Base-by-base conservation (phyloP, 169 alveolate genomes). In the Cyclospora cayetanensis region DNA sequence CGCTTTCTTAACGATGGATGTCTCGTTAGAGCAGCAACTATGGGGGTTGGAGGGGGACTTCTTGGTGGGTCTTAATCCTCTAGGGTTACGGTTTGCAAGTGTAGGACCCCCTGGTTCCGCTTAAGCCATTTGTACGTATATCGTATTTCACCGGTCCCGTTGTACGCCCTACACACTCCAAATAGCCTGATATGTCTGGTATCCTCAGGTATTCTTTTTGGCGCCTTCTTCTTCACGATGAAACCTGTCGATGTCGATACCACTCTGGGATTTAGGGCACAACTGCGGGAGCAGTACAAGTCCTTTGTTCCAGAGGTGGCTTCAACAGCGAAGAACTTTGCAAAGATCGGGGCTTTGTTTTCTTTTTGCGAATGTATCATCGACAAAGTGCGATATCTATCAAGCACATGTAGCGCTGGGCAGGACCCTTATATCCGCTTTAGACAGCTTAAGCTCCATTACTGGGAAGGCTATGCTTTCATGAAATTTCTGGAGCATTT, bases 341-440 rank as follows among this genome's bases (percentile, higher is more conserved):
- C 95, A 29, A 90, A 95, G 85, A 65, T 95, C 37, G 97, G 97
- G 1, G 94, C 92, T 80, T 39, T 95, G n/a, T 95, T 94, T 77
- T 95, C 97, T n/a, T 72, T 95, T 20, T 60, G 89, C 46, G 97
- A 95, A 87, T 94, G 97, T 89, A 52, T 92, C 79, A 88, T 95
- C 65, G 95, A 95, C 83, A 91, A 92, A 94, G 96, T 94, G 52
- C 20, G 85, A 34, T 43, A 53, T 41, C 39, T 42, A 42, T 50
- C 15, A 46, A 46, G n/a, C n/a, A n/a, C n/a, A n/a, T n/a, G n/a
- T n/a, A n/a, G n/a, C n/a, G n/a, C n/a, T n/a, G n/a, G n/a, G n/a
- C n/a, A n/a, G n/a, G n/a, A n/a, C n/a, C n/a, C n/a, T n/a, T n/a
- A n/a, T n/a, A n/a, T n/a, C n/a, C n/a, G n/a, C n/a, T n/a, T n/a